phyloP scores from a whole-genome alignment of 345 rosid species.

The Eucalyptus shirleyi region DNA sequence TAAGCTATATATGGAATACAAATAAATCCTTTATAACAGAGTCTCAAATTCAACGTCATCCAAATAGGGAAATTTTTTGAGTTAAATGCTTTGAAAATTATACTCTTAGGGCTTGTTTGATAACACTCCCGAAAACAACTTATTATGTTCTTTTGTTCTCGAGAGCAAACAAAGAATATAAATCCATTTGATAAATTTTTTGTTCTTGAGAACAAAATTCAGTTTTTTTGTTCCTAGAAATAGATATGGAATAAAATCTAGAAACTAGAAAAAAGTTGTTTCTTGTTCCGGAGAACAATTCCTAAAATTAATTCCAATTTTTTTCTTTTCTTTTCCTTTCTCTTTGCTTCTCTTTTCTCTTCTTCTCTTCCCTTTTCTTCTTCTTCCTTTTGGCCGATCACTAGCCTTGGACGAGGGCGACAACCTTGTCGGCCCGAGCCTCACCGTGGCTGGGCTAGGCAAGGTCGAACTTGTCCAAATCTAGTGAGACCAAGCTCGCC shows the following conservation, averaged over 20 bases:
- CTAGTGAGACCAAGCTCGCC: no score
- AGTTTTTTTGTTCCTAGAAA: no score
- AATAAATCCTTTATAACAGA: not conserved
- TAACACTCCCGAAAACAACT: rapidly evolving
- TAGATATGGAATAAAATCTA: no score
- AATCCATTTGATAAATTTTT: no score
- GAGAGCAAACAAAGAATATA: rapidly evolving
- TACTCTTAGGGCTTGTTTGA: not conserved
- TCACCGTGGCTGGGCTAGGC: no score
- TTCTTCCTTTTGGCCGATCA: rapidly evolving
- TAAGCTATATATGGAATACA: not conserved
- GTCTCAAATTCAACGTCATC: not conserved
- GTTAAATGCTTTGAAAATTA: not conserved
- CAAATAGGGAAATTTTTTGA: not conserved
- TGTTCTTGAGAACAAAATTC: rapidly evolving
- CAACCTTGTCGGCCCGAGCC: rapidly evolving
- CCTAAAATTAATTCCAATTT: no score
- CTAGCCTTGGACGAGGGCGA: rapidly evolving
- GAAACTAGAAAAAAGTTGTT: no score
- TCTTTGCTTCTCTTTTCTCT: no score
- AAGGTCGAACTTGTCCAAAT: no score
- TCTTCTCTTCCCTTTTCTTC: no score
- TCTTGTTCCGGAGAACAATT: rapidly evolving
- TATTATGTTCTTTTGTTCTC: rapidly evolving
- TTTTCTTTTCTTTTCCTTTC: no score